Percentiles rank a stretch among this genome's conserved stretches.
Conservation (phyloP, 805 yeast species). For the Starmerella bacillaris region DNA sequence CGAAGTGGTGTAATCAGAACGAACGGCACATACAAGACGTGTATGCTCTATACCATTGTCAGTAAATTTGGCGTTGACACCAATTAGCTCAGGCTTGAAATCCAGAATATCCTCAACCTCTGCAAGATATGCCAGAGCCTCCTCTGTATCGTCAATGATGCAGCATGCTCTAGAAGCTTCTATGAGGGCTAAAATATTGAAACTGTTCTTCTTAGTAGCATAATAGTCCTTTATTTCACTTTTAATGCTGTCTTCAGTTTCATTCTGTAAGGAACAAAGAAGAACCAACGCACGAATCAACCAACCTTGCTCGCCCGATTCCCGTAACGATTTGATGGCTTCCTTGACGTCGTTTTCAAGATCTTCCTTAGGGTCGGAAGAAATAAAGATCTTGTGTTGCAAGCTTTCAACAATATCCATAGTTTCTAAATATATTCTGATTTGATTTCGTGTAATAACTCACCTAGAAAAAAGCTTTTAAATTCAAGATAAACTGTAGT, state of each 20-base stretch:
- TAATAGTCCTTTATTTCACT: slow-evolving; percentile 1
- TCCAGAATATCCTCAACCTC: slow-evolving; percentile 7
- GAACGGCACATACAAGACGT: slow-evolving; percentile 4
- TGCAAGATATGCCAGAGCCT: slow-evolving; percentile 15
- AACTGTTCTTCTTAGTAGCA: slow-evolving; percentile 11
- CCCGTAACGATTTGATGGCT: not conserved
- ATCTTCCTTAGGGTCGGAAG: not conserved
- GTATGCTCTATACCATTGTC: not conserved
- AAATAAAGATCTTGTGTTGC: not conserved
- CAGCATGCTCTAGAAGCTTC: slow-evolving; percentile 43
- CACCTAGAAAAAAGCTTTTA: too few species aligned
- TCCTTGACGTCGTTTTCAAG: not conserved
- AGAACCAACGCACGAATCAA: slow-evolving; percentile 21
- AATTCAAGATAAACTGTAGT: too few species aligned
- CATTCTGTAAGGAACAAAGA: slow-evolving; percentile 20
- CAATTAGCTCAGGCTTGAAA: slow-evolving; percentile 2
- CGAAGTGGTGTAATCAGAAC: not conserved
- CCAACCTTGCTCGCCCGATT: slow-evolving; percentile 12
- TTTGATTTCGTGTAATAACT: too few species aligned
- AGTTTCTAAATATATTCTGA: too few species aligned
- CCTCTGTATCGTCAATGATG: slow-evolving; percentile 20
- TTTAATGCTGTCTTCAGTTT: not conserved
- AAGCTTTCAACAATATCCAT: too few species aligned
- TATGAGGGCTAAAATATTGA: slow-evolving; percentile 19
- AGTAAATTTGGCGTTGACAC: slow-evolving; percentile 4